These are phyloP conservation scores for Botrytis hyacinthi DNA, from an alignment of 2,329 filamentous ascomycete species.

Conservation along the genomic window DNA sequence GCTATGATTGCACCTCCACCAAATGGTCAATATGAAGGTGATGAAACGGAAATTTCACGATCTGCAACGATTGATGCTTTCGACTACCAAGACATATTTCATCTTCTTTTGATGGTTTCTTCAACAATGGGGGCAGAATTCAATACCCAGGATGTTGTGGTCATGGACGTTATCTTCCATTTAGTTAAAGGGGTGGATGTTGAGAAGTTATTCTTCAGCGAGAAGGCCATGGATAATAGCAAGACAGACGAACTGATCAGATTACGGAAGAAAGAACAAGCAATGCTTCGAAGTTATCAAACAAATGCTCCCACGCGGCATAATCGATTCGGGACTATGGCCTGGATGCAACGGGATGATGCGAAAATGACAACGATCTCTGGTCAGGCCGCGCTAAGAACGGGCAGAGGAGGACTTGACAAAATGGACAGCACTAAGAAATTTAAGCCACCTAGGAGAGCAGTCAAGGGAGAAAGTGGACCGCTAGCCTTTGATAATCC, in stretches of 20 bases:
- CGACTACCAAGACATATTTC: conserved; percentile 85
- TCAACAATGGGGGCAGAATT: conserved; percentile 96
- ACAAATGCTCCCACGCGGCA: conserved; percentile 81
- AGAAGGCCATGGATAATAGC: conserved; percentile 65
- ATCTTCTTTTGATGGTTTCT: conserved; percentile 78
- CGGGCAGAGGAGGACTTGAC: conserved; percentile 68
- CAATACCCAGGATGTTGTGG: conserved; percentile 78
- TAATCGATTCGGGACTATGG: conserved; percentile 94
- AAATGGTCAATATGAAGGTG: conserved; percentile 74
- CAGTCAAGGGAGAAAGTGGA: conserved; percentile 59
- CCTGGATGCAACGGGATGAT: conserved; percentile 89
- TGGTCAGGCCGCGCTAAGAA: conserved; percentile 79
- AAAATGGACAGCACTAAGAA: conserved; percentile 92
- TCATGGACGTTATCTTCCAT: conserved; percentile 91
- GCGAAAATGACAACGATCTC: conserved; percentile 82
- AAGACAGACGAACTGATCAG: conserved; percentile 71
- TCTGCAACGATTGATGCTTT: conserved; percentile 88
- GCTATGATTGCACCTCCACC: conserved; percentile 76
- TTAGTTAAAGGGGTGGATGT: conserved; percentile 86
- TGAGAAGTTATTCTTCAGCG: conserved; percentile 80
- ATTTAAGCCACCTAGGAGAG: conserved; percentile 75
- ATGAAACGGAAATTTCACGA: conserved; percentile 84
- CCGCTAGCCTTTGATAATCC: conserved; percentile 75
- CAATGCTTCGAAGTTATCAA: conserved; percentile 75
- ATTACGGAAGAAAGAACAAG: conserved; percentile 77